Percentiles rank a stretch among this genome's conserved stretches.
phyloP scores from a whole-genome alignment of 805 yeast species.

The Starmerella lactis-condensi region DNA sequence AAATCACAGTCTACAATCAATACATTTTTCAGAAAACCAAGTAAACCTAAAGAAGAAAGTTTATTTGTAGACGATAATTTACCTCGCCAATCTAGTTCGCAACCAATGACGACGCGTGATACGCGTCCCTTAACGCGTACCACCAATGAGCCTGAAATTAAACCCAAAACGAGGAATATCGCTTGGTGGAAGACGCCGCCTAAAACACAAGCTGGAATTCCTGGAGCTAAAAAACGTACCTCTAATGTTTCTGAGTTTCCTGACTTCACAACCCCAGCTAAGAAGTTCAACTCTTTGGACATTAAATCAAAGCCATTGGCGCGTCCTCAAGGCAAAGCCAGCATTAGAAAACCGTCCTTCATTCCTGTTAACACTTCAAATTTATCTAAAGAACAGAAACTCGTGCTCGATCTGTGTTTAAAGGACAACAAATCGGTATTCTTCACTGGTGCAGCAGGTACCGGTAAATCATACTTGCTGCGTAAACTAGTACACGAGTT shows the following conservation, averaged over 20 bases:
- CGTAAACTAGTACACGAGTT: constrained; percentile 43
- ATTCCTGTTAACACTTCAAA: constrained; percentile 6
- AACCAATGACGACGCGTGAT: too few relatives aligned
- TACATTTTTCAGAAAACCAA: constrained; percentile 5
- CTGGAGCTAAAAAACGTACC: not conserved
- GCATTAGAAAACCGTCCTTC: constrained; percentile 2
- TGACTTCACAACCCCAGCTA: not conserved
- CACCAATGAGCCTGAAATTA: too few relatives aligned
- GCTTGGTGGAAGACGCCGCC: constrained; percentile 3
- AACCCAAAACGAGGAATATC: not conserved
- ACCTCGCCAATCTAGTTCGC: too few relatives aligned
- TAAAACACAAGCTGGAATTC: not conserved
- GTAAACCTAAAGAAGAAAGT: too few relatives aligned
- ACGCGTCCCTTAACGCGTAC: too few relatives aligned
- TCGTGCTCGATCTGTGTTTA: constrained; percentile 40
- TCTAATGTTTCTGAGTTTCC: not conserved
- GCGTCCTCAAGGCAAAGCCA: constrained; percentile 10
- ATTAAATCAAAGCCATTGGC: constrained; percentile 7
- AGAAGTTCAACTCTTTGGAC: not conserved
- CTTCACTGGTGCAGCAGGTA: constrained; percentile 96
- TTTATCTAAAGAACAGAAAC: constrained; percentile 28
- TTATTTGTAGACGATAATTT: too few relatives aligned
- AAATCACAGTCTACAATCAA: constrained; percentile 6
- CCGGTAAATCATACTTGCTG: constrained; percentile 80
- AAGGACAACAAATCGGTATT: constrained; percentile 47